Base-by-base conservation (phyloP, 2,329 filamentous ascomycete species). In the Beauveria scarabaeidicola region DNA sequence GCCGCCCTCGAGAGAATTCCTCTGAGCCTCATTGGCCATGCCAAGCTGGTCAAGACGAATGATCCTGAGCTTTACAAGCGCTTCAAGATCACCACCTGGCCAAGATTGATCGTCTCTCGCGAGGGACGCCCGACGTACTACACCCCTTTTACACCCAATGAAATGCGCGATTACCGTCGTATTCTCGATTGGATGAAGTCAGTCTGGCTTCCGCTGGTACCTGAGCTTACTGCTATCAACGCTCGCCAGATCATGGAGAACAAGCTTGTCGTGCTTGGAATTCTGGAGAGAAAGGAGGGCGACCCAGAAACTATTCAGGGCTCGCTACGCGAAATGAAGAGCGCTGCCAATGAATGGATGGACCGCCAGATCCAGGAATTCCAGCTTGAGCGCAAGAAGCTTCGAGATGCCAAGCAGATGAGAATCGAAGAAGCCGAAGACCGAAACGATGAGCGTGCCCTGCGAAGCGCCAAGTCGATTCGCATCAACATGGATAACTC, bases 51-150 rank as follows among this genome's bases (percentile, higher is more conserved):
- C 67, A 97, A 96, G 79, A 96, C 92, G 2, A 86, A 88, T 63
- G 91, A 94, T 68, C 80, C 84, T 15, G 81, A 80, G 57, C 79
- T 99, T 61, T 87, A 83, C 62, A 82, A 91, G 50, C 83, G 90
- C 60, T 99, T 92, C 81, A 96, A 95, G 80, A 94, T 99, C 68
- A 92, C 89, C 4, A 97, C 93, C 0, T 97, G 91, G 90, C 94
- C 94, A n/a, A 86, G 93, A 59, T 78, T 99, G 47, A 74, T 99
- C 62, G 94, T 97, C 3, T 90, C 90, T 13, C 83, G 94, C 61
- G 91, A 97, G 70, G 91, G 91, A 10, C 87, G 92, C 48, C 88
- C 94, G 43, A 93, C 87, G 1, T 97, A 97, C 73, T 99, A 95
- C 72, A 89, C 86, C 29, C 90, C 89, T 8, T 81, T 97, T 43